Base-by-base conservation (phyloP, 129 eudicot genomes). In the Tanacetum coccineum region DNA sequence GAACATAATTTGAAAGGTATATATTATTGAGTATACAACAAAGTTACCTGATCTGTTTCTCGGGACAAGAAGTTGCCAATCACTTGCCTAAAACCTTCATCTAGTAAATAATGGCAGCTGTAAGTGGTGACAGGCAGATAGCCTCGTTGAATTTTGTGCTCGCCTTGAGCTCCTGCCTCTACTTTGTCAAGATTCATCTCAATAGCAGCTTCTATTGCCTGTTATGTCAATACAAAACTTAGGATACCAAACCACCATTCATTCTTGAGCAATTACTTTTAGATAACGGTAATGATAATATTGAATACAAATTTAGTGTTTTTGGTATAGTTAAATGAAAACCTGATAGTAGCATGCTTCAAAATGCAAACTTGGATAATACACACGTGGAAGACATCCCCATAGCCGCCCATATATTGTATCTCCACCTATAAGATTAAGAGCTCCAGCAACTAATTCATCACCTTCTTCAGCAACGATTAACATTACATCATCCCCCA, bases 151-250 rank as follows among this genome's bases (percentile, higher is more conserved):
- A 93, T 86, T 77, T 93, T 93, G 72, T 93, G 98, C 79, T 93
- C 98, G 9, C 98, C 98, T 73, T 94, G 99, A 68, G 99, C 99
- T 80, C 99, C 99, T 54, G 99, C 99, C 82, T 94, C 99, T 72
- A 94, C 99, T 75, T 72, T 89, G 61, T 76, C 74, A n/a, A 94
- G 91, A 61, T 87, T 89, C 59, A 86, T 79, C 75, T 94, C 99
- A 53, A 94, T 94, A 11, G 99, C 99, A 60, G 99, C 99, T 82
- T 94, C 99, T 64, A 94, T 89, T 20, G 99, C 99, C 99, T 88
- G 73, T 61, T 46, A 46, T 20, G 51, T 66, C 22, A 55, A 58
- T 40, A 25, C 9, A 58, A 15, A 64, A 42, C 39, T 18, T 18
- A 12, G 22, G 3, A 72, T n/a, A 32, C 40, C 1, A 6, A 32